Base-by-base conservation (phyloP, 371 early-diverging fungal species). In the Funneliformis caledonium region DNA sequence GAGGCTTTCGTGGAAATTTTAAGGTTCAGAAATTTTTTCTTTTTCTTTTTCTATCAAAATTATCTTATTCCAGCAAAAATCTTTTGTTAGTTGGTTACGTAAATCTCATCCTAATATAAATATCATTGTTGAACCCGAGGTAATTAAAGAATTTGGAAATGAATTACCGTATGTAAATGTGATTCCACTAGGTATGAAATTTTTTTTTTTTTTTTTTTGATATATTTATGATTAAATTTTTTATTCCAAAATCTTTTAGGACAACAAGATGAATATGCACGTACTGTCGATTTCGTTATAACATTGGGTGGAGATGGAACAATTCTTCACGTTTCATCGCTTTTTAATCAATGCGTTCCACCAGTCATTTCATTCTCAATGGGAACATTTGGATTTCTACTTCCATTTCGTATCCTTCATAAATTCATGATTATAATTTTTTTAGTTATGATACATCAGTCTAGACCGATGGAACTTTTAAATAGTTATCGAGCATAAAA, bases 301-400 rank as follows among this genome's bases (percentile, higher is more conserved):
- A 96, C 98, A 2, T 85, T 98, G 16, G 99, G 99, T 48, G 99
- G 99, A 45, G 99, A 98, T 85, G 99, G 99, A 14, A 98, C 99
- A 3, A 92, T 98, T 59, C 89, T 98, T 65, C 96, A 95, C 82
- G 88, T 96, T 1, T 93, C 97, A 0, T 94, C 94, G 4, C 84
- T 97, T 33, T 97, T 97, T 83, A 92, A 91, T 42, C 85, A 88
- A 33, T 86, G 88, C 4, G 94, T 93, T 6, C 98, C 98, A 11
- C 98, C 98, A 2, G 91, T 98, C 8, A 83, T 98, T 37, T 94
- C 96, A 10, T 97, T 98, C 81, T 95, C 96, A 10, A 86, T 97
- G 84, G 98, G 98, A 12, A 94, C 96, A 3, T 86, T 98, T 4
- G 97, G 98, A 0, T 98, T 98, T 80, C 88, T 97, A 16, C 86